Conservation (phyloP, 2,329 filamentous ascomycete genomes). For the Epichloe amarillans region DNA sequence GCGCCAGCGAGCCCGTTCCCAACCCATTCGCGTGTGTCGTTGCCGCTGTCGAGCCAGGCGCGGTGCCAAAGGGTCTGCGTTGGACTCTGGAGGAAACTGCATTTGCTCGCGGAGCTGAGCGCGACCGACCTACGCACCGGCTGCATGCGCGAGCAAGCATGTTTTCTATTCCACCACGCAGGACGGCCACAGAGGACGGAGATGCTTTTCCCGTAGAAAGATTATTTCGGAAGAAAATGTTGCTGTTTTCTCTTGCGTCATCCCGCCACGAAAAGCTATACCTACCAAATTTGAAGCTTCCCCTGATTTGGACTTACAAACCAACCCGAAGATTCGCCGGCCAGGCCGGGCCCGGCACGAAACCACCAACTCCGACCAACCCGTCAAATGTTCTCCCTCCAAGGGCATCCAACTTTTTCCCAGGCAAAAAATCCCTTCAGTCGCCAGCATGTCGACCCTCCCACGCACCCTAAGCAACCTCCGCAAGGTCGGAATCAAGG, state of each 20-base stretch:
- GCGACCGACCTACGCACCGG: conserved; percentile 17
- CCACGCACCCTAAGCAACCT: conserved; percentile 76
- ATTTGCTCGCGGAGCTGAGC: conserved; percentile 6
- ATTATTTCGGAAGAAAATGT: neutral
- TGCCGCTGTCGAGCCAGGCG: conserved; percentile 18
- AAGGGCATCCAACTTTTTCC: conserved; percentile 7
- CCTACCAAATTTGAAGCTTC: neutral
- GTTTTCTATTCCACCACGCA: neutral
- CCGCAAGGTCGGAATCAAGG: conserved; percentile 79
- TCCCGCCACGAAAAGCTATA: neutral
- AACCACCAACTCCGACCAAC: conserved; percentile 5
- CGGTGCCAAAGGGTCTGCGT: conserved; percentile 27
- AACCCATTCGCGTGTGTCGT: conserved; percentile 13
- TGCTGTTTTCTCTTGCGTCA: no score
- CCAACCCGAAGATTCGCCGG: conserved; percentile 20
- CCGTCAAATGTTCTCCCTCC: conserved; percentile 3
- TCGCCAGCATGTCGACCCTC: conserved; percentile 73
- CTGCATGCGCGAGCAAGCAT: conserved; percentile 24
- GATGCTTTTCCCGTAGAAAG: neutral
- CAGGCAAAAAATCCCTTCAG: conserved; percentile 3
- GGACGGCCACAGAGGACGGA: no score
- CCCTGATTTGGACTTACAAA: neutral
- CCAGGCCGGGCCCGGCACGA: neutral
- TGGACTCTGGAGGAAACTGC: conserved; percentile 18
- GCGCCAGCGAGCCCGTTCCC: conserved; percentile 30